Evolutionary conservation across 257 asterid genomes (phyloP).

Genomic region (Forsythia suspensa): DNA sequence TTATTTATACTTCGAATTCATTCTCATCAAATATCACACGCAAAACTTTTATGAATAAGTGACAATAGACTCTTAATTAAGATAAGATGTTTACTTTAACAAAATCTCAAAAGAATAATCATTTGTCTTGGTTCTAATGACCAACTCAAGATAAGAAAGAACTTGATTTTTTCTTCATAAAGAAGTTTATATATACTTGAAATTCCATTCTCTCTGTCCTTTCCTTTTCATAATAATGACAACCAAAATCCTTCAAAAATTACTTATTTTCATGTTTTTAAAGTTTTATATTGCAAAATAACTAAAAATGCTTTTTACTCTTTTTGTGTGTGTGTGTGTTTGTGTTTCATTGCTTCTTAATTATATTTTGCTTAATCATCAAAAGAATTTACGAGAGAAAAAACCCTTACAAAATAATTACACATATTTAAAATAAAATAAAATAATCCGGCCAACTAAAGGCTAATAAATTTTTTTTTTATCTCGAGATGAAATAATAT

Average conservation of each 20-base stretch:
- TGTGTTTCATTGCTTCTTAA: background rate
- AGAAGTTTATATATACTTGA: background rate
- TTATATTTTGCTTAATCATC: background rate
- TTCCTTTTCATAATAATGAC: conserved; percentile 1
- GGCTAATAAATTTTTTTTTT: background rate
- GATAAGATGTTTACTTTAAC: background rate
- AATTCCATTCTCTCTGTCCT: background rate
- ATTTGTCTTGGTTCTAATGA: background rate
- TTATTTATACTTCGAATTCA: too few relatives aligned
- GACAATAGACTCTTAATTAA: background rate
- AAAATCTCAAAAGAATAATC: background rate
- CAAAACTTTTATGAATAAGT: too few relatives aligned
- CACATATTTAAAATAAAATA: background rate
- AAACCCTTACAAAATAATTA: background rate
- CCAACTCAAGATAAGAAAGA: background rate
- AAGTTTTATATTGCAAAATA: too few relatives aligned
- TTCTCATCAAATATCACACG: too few relatives aligned
- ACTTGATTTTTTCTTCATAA: background rate
- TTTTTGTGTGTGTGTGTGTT: too few relatives aligned
- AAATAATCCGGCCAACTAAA: background rate
- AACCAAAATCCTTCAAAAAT: background rate
- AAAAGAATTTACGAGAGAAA: background rate
- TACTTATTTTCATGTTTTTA: background rate
- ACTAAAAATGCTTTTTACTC: too few relatives aligned
- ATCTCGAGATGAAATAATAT: too few relatives aligned